phyloP scores from a whole-genome alignment of 768 basidiomycete species.

The Amanita subjunquillea region DNA sequence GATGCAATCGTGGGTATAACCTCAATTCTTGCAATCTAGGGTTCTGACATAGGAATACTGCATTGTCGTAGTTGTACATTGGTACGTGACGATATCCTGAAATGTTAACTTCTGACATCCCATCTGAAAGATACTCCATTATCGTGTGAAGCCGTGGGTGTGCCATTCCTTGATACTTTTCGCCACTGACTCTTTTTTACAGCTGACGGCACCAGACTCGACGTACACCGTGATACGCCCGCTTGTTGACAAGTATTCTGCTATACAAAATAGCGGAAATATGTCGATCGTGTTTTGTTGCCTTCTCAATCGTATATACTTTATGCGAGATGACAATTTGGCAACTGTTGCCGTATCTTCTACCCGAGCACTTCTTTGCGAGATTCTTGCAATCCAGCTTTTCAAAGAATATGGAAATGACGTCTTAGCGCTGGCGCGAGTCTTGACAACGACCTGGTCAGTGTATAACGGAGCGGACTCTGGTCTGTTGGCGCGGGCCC shows the following conservation, averaged over 20 bases:
- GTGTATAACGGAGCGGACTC: slow-evolving; percentile 70
- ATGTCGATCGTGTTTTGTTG: slow-evolving; percentile 82
- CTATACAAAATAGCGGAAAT: slow-evolving; percentile 64
- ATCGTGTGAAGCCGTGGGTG: slow-evolving; percentile 64
- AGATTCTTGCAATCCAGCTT: slow-evolving; percentile 76
- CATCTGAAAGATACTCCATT: slow-evolving; percentile 65
- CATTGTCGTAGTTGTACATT: slow-evolving; percentile 46
- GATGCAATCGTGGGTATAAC: slow-evolving; percentile 46
- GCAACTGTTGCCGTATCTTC: slow-evolving; percentile 59
- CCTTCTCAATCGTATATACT: slow-evolving; percentile 80
- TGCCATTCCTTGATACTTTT: neutral
- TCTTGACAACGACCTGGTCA: slow-evolving; percentile 70
- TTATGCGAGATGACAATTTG: slow-evolving; percentile 67
- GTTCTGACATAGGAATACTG: neutral
- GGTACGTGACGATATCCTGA: slow-evolving; percentile 30
- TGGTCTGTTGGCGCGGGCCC: slow-evolving; percentile 43
- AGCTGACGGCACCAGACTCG: slow-evolving; percentile 80
- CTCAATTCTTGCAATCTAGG: neutral
- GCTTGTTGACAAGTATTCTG: slow-evolving; percentile 76
- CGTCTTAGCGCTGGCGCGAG: slow-evolving; percentile 58
- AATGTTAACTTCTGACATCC: slow-evolving; percentile 1
- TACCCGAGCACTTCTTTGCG: slow-evolving; percentile 77
- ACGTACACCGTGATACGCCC: slow-evolving; percentile 87
- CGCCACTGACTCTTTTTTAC: slow-evolving; percentile 5
- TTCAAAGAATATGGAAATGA: slow-evolving; percentile 65